Conservation (phyloP, 257 asterid species). For the Fraxinus excelsior region DNA sequence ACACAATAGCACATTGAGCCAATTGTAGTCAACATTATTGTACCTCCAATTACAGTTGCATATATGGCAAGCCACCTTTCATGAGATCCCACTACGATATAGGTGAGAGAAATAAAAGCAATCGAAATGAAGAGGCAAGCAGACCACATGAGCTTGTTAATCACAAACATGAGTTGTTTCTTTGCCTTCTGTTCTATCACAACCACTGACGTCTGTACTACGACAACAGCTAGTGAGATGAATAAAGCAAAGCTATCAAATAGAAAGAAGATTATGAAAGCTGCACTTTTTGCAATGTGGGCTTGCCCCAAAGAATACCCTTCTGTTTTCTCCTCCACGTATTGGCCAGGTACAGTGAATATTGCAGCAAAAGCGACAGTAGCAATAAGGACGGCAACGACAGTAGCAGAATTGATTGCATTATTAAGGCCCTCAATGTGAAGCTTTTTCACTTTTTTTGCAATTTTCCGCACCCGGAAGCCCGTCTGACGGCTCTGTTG, state of each 20-base stretch:
- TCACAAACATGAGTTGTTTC: slow-evolving; percentile 85
- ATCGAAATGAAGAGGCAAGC: slow-evolving; percentile 86
- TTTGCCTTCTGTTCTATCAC: slow-evolving; percentile 92
- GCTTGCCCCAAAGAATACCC: slow-evolving; percentile 76
- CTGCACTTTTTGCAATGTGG: slow-evolving; percentile 66
- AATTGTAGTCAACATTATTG: slow-evolving; percentile 80
- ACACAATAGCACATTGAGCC: slow-evolving; percentile 92
- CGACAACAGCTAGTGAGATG: slow-evolving; percentile 89
- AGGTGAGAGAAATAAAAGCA: slow-evolving; percentile 78
- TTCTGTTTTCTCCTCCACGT: slow-evolving; percentile 40
- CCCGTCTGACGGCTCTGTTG: slow-evolving; percentile 93
- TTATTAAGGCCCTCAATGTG: slow-evolving; percentile 93
- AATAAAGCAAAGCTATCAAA: slow-evolving; percentile 81
- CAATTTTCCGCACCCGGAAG: slow-evolving; percentile 78
- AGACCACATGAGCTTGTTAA: slow-evolving; percentile 96
- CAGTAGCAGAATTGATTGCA: slow-evolving; percentile 91
- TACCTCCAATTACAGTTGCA: slow-evolving; percentile 71
- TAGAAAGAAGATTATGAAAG: slow-evolving; percentile 79
- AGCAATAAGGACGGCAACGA: slow-evolving; percentile 91
- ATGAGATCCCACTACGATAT: slow-evolving; percentile 75
- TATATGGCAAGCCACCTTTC: slow-evolving; percentile 86
- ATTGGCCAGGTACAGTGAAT: slow-evolving; percentile 91
- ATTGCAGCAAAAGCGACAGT: slow-evolving; percentile 95
- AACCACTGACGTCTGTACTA: slow-evolving; percentile 93
- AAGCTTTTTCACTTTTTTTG: slow-evolving; percentile 89